Evolutionary conservation across 805 yeast genomes (phyloP).

Genomic region (Yamadazyma endophytica): DNA sequence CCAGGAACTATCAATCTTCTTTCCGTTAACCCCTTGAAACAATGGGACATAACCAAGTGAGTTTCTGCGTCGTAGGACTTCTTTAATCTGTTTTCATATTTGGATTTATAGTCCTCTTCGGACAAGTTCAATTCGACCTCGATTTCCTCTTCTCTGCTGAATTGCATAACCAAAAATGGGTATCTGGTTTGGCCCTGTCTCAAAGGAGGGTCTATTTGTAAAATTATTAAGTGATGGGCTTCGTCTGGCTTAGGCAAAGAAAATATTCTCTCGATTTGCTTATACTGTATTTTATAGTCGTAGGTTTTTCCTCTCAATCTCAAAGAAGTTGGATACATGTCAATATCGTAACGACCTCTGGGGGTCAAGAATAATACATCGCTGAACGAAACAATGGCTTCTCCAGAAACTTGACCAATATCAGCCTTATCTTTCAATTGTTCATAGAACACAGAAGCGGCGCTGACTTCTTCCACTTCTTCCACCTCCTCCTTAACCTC

Average conservation of each 20-base stretch:
- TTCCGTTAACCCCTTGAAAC: slow-evolving; percentile 86
- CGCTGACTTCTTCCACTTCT: slow-evolving; percentile 49
- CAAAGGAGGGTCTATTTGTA: slow-evolving; percentile 94
- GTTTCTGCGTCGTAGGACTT: slow-evolving; percentile 81
- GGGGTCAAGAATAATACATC: slow-evolving; percentile 93
- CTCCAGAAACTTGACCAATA: slow-evolving; percentile 91
- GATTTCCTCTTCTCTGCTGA: slow-evolving; percentile 83
- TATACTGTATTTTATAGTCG: slow-evolving; percentile 90
- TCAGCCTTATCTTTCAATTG: slow-evolving; percentile 89
- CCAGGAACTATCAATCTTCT: slow-evolving; percentile 85
- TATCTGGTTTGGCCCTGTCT: slow-evolving; percentile 98
- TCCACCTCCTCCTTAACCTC: slow-evolving; percentile 36
- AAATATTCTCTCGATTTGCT: slow-evolving; percentile 85
- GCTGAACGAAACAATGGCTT: slow-evolving; percentile 87
- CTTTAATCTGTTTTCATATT: slow-evolving; percentile 70
- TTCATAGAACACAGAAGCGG: slow-evolving; percentile 86
- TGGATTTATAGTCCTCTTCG: slow-evolving; percentile 73
- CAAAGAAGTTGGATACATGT: slow-evolving; percentile 81
- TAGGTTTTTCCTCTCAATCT: slow-evolving; percentile 96
- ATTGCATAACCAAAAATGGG: slow-evolving; percentile 87
- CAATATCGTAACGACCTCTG: slow-evolving; percentile 97
- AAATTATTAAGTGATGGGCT: slow-evolving; percentile 76
- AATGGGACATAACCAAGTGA: slow-evolving; percentile 80
- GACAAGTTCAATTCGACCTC: slow-evolving; percentile 84
- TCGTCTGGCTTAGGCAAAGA: slow-evolving; percentile 94